Conservation (phyloP, 352 stramenopile species). For the Pythium insidiosum region DNA sequence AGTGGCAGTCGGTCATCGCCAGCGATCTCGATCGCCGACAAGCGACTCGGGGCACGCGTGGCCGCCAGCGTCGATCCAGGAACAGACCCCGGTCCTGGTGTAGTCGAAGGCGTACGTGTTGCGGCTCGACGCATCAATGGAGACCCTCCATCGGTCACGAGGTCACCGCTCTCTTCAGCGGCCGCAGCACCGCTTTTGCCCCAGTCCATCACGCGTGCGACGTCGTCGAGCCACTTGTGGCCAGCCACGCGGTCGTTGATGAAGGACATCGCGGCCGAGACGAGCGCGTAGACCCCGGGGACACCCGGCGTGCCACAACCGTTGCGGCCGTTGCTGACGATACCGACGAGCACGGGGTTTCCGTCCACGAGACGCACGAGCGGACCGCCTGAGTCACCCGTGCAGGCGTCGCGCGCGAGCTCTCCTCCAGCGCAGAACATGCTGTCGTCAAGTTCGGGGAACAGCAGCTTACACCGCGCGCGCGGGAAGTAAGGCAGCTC, state of each 20-base stretch:
- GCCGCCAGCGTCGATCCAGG: too few species aligned
- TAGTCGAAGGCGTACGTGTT: too few species aligned
- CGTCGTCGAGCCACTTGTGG: conserved; percentile 20
- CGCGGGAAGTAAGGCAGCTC: conserved; percentile 19
- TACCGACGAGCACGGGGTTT: conserved; percentile 19
- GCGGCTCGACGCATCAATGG: too few species aligned
- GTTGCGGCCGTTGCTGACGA: conserved; percentile 31
- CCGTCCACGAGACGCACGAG: conserved; percentile 16
- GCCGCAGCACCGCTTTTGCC: too few species aligned
- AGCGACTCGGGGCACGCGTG: too few species aligned
- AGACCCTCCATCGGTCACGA: too few species aligned
- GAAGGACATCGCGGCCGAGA: conserved; percentile 19
- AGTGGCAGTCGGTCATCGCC: too few species aligned
- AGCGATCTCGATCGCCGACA: too few species aligned
- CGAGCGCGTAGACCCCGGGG: conserved; percentile 23
- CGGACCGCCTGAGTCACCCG: conserved; percentile 30
- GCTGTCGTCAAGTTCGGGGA: conserved; percentile 25
- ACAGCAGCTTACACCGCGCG: conserved; percentile 15
- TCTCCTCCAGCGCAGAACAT: conserved; percentile 35
- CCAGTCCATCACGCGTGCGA: too few species aligned
- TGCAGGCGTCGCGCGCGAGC: conserved; percentile 24
- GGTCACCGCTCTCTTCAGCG: too few species aligned
- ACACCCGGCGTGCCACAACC: conserved; percentile 24
- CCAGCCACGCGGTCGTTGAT: conserved; percentile 19
- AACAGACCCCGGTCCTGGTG: too few species aligned